A percentile compares a stretch with the other conserved stretches of the same genome.
These are phyloP conservation scores for Penicillium sp. DNA, from an alignment of 2,329 filamentous ascomycete species.

Conservation along the genomic window DNA sequence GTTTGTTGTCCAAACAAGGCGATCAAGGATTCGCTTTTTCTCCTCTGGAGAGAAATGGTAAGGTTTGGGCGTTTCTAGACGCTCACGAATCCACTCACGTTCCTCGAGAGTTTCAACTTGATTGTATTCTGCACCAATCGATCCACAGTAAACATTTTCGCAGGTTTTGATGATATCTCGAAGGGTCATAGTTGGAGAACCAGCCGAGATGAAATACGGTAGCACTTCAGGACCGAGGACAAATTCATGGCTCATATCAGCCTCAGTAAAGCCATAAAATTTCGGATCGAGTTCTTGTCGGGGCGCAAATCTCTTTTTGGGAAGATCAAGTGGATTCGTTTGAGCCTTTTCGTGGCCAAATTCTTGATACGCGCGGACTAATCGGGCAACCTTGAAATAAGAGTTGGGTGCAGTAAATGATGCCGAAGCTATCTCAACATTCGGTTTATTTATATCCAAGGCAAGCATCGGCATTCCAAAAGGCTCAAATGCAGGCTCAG, in stretches of 20 bases:
- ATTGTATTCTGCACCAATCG: constrained; percentile 95
- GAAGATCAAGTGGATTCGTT: constrained; percentile 92
- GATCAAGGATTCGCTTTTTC: constrained; percentile 94
- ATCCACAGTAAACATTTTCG: constrained; percentile 92
- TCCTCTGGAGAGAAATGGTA: constrained; percentile 98
- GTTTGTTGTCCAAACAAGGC: constrained; percentile 95
- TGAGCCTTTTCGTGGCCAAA: constrained; percentile 96
- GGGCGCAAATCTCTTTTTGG: constrained; percentile 79
- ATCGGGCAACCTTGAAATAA: not conserved
- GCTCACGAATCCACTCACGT: constrained; percentile 96
- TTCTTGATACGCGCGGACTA: constrained; percentile 95
- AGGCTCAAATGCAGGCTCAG: constrained; percentile 59
- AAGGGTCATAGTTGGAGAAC: constrained; percentile 90
- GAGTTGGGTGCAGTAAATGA: not conserved
- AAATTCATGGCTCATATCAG: constrained; percentile 89
- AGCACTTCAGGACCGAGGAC: constrained; percentile 89
- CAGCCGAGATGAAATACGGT: constrained; percentile 85
- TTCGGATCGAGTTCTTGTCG: constrained; percentile 89
- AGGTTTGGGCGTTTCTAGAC: constrained; percentile 85
- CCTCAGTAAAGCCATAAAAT: constrained; percentile 91
- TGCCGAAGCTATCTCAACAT: not conserved
- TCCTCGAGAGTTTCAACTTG: constrained; percentile 95
- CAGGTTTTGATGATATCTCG: constrained; percentile 89
- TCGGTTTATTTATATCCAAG: constrained; percentile 62
- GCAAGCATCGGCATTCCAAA: constrained; percentile 41